Conservation (phyloP, 192 early-diverging fungal genomes). For the Gryganskiella cystojenkinii region DNA sequence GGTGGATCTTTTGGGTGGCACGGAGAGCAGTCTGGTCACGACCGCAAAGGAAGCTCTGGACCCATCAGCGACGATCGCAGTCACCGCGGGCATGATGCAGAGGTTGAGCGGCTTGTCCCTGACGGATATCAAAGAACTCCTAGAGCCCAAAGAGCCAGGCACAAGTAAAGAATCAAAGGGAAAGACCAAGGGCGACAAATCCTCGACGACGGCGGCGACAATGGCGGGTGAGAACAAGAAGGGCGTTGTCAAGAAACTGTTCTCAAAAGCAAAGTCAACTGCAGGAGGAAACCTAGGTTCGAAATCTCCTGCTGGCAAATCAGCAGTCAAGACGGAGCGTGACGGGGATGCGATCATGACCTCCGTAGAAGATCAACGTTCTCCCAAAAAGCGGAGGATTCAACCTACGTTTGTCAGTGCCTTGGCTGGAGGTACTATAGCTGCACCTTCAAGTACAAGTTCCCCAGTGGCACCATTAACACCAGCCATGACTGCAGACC, state of each 20-base stretch:
- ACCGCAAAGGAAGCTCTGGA: constrained; percentile 11
- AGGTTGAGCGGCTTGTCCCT: constrained; percentile 38
- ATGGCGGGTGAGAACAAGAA: constrained; percentile 17
- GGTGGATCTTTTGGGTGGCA: constrained; percentile 15
- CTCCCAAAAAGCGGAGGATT: constrained; percentile 38
- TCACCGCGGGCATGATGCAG: constrained; percentile 43
- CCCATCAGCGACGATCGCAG: constrained; percentile 24
- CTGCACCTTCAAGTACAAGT: background rate
- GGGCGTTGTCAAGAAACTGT: constrained; percentile 2
- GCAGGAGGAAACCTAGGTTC: background rate
- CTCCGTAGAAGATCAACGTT: constrained; percentile 12
- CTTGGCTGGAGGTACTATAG: constrained; percentile 12
- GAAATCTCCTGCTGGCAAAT: constrained; percentile 6
- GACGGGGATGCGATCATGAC: constrained; percentile 44
- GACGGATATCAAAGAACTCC: constrained; percentile 20
- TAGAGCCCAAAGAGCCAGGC: constrained; percentile 21
- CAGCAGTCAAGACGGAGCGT: constrained; percentile 25
- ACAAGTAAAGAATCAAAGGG: constrained; percentile 12
- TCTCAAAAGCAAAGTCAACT: constrained; percentile 11
- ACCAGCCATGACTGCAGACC: background rate
- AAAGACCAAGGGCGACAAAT: constrained; percentile 28
- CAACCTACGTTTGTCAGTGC: constrained; percentile 34
- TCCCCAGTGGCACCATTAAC: background rate
- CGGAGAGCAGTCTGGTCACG: background rate
- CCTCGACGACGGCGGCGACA: background rate